Evolutionary conservation across 116 monocot species (phyloP), one percentile per base, ranked within the genome.

Genomic region (Trichopus zeylanicus): DNA sequence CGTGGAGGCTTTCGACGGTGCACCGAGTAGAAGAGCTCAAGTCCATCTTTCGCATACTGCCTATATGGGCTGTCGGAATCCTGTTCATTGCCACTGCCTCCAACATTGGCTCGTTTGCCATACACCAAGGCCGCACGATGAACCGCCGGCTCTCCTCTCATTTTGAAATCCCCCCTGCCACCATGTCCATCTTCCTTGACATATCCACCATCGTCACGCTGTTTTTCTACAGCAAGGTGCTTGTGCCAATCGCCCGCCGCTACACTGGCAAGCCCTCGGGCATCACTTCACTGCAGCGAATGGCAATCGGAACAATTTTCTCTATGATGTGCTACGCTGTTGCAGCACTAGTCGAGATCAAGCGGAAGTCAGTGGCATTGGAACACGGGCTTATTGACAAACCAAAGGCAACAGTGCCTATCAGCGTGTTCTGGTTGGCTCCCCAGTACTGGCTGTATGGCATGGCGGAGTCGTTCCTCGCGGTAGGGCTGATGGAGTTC

Each of bases 81-180:
- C 67, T 88, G 3, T 48, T 71, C 39, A 61, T 73, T 49, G 81
- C 85, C 0, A 56, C 88, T 5, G 69, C 74, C 24, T 74, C 93
- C 51, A 81, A 85, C 70, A 84, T 85, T 67, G 6, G 73, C 76
- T 76, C 84, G 26, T 93, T 93, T 63, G 69, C 82, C 7, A 63
- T 93, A 51, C 73, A 79, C 61, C 93, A 93, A 53, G 93, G 88
- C 0, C 76, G 78, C 11, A 67, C 80, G 19, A 93, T 93, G 93
- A 75, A 93, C 79, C 85, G 93, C 35, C 88, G 56, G 66, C 26
- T 93, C 66, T 47, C 67, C 12, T 51, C n/a, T n/a, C n/a, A n/a
- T 31, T 82, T 93, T 56, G 65, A 88, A 57, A 73, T 93, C 49
- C 93, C 89, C 0, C 69, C 93, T 0, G 93, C 81, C 15, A 67